A percentile compares a stretch with the other conserved stretches of the same genome.
Evolutionary conservation across 306 rosid genomes (phyloP).

Genomic region (Prunus mira): DNA sequence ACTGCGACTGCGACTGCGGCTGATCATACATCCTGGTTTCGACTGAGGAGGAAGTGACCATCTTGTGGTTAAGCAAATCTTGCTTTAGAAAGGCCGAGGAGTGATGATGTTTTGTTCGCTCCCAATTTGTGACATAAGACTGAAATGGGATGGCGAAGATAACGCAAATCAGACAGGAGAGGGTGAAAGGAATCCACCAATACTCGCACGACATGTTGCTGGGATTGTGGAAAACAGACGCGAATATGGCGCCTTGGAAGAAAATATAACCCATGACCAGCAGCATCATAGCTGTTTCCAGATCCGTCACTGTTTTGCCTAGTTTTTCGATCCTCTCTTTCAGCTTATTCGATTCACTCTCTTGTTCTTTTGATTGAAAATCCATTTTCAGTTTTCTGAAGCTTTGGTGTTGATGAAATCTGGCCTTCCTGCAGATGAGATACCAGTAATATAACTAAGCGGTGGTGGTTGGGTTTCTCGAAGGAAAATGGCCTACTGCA

Average conservation of each 20-base stretch:
- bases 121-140: not conserved
- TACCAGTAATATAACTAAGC: too few relatives aligned
- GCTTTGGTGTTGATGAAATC: too few relatives aligned
- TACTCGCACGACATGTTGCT: not conserved
- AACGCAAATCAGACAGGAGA: not conserved
- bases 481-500: too few relatives aligned
- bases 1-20: too few relatives aligned
- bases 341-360: too few relatives aligned
- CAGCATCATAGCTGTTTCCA: not conserved
- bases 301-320: not conserved
- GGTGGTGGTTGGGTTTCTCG: too few relatives aligned
- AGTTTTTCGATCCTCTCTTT: not conserved
- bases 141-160: not conserved
- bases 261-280: not conserved
- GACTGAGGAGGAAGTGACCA: not conserved
- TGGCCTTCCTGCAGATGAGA: too few relatives aligned
- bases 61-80: not conserved
- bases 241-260: not conserved
- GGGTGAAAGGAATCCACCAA: not conserved
- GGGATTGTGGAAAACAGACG: not conserved
- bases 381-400: too few relatives aligned
- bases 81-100: not conserved
- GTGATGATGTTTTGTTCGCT: not conserved
- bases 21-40: too few relatives aligned
- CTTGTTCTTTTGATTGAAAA: too few relatives aligned